A percentile compares a stretch with the other conserved stretches of the same genome.
These are phyloP conservation scores for Meira nashicola DNA, from an alignment of 1,284 basidiomycete genomes.

Conservation along the genomic window DNA sequence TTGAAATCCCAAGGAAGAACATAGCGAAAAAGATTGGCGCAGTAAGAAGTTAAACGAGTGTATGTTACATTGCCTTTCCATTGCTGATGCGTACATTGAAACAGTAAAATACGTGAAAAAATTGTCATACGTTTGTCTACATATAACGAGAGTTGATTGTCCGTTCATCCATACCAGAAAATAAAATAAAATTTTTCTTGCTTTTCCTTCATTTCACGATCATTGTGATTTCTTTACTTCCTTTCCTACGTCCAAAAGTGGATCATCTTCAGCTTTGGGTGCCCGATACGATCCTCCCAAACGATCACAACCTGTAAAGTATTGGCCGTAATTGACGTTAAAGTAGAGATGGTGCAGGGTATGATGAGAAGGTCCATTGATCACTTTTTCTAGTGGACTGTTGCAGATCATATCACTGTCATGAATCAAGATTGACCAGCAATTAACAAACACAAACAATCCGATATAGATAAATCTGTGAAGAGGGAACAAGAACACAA, in stretches of 20 bases:
- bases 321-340: conserved; percentile 89
- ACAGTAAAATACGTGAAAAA: too few relatives aligned
- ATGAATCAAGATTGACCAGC: conserved; percentile 64
- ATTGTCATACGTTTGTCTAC: too few relatives aligned
- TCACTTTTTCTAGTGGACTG: conserved; percentile 79
- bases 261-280: conserved; percentile 77
- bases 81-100: too few relatives aligned
- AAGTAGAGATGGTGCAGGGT: conserved; percentile 94
- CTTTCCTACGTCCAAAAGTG: conserved; percentile 63
- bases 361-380: conserved; percentile 97
- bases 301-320: conserved; percentile 93
- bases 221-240: not conserved
- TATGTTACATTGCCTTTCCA: too few relatives aligned
- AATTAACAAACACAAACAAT: conserved; percentile 51
- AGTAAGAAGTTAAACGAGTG: too few relatives aligned
- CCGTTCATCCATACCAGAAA: too few relatives aligned
- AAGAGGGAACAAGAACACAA: conserved; percentile 84
- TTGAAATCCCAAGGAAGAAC: too few relatives aligned
- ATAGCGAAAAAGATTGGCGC: too few relatives aligned
- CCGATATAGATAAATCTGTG: conserved; percentile 57
- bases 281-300: conserved; percentile 79
- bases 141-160: too few relatives aligned
- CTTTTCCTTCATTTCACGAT: not conserved
- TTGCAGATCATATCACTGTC: conserved; percentile 99
- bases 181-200: too few relatives aligned